Base-by-base conservation (phyloP, 2,329 filamentous ascomycete genomes). In the Coleophoma cylindrospora region DNA sequence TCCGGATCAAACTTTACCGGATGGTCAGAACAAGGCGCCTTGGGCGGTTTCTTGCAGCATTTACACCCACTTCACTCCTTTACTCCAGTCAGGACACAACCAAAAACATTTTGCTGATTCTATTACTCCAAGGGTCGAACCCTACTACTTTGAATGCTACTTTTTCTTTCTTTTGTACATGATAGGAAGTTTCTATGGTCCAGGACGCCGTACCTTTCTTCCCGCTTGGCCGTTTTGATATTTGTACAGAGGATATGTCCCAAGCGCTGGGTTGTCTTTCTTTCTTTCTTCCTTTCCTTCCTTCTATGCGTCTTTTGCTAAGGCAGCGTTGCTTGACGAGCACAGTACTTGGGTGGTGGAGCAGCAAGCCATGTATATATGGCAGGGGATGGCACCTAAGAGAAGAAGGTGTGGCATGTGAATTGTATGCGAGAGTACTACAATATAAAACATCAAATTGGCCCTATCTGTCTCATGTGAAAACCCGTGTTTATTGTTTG, bases 371-470 rank as follows among this genome's bases (percentile, higher is more conserved):
- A 38, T 38, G 34, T 15, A 15, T 19, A 13, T n/a, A 12, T 17
- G 40, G 21, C 36, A 50, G 48, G 36, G 27, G 4, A 27, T 7
- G 27, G 27, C 27, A 27, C 9, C 27, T 40, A 22, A 21, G 21
- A 27, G 48, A 22, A 34, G 21, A 27, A 27, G 41, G 52, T 52
- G 51, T 52, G 50, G 50, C 50, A 55, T 48, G 48, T 51, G 45
- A 47, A 51, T 55, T 54, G 50, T 49, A 44, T 51, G 36, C 32
- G 47, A 43, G 46, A 48, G 41, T 44, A 47, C 48, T 55, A 51
- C 53, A 57, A 57, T 57, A 52, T 48, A 54, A 51, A 50, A 52
- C 49, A 55, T 55, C 40, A 57, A 57, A 57, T 55, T 57, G 55
- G 12, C n/a, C 32, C 19, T 14, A 14, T 44, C 14, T 38, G 36